These are phyloP conservation scores for Debaryomyces prosopidis DNA, from an alignment of 805 yeast species.

Conservation along the genomic window DNA sequence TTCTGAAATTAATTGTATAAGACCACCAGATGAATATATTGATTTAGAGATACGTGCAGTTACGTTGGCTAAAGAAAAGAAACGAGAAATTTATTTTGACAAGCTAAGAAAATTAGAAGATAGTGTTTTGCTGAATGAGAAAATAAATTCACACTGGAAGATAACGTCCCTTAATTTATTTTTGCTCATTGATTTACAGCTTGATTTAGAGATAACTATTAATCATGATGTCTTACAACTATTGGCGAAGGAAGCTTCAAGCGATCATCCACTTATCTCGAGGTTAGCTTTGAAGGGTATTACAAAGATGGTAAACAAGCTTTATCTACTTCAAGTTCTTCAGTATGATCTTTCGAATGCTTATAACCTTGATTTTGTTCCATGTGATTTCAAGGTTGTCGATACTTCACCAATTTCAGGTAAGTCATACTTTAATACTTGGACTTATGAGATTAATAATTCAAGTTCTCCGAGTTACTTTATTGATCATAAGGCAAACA, in stretches of 20 bases:
- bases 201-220: slow-evolving; percentile 49
- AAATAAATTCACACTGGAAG: slow-evolving; percentile 55
- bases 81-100: slow-evolving; percentile 44
- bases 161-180: slow-evolving; percentile 48
- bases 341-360: slow-evolving; percentile 49
- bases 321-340: slow-evolving; percentile 44
- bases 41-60: slow-evolving; percentile 61
- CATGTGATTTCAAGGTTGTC: slow-evolving; percentile 39
- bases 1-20: slow-evolving; percentile 42
- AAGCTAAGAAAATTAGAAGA: slow-evolving; percentile 45
- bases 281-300: slow-evolving; percentile 61
- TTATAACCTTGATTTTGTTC: slow-evolving; percentile 34
- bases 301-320: slow-evolving; percentile 49
- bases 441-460: slow-evolving; percentile 54
- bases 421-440: slow-evolving; percentile 38
- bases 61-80: slow-evolving; percentile 60
- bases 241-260: slow-evolving; percentile 48
- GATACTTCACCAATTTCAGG: slow-evolving; percentile 40
- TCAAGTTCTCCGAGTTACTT: slow-evolving; percentile 49
- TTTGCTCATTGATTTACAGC: slow-evolving; percentile 53
- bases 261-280: slow-evolving; percentile 70
- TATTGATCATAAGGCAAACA: slow-evolving; percentile 55
- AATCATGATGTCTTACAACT: slow-evolving; percentile 40
- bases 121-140: slow-evolving; percentile 25
- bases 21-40: slow-evolving; percentile 62